Base-by-base conservation (phyloP, 2,329 filamentous ascomycete species). In the Ceratocystis albifundus region DNA sequence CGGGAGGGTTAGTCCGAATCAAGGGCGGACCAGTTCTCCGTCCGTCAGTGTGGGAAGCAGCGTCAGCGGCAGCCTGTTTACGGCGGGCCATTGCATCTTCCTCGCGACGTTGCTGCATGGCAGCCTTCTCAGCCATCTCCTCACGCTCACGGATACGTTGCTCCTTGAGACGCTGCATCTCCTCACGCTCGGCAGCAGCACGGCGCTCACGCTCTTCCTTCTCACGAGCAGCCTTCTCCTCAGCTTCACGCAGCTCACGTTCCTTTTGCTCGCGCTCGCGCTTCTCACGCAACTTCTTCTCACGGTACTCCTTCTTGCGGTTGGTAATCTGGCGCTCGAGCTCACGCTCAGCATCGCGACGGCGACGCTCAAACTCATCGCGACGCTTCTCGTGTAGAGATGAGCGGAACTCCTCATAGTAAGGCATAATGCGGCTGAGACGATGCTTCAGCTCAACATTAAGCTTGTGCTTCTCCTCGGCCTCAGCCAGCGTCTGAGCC, bases 331-430 rank as follows among this genome's bases (percentile, higher is more conserved):
- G 90, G 77, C 88, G 88, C 80, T 97, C 89, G 67, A 97, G 84
- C 75, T 99, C 94, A 70, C 88, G 86, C 80, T 97, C 91, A 41
- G 94, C 94, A 73, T 90, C 87, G 75, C 88, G 91, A 74, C 89
- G 89, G 70, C 92, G 89, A 80, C 89, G 93, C 82, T 97, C 94
- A 71, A 97, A 99, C 77, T 97, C 91, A 72, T 96, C 89, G 74
- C 90, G 90, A 71, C 93, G 89, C 74, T 90, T 88, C 76, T 94
- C 88, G 69, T 89, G 89, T 65, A 99, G 85, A 61, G 87, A 86
- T 70, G 87, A 81, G 73, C 89, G 86, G 84, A 96, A 97, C 8
- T 79, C 78, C 75, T 94, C 90, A 78, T 96, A 99, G 65, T 82
- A 77, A n/a, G 87, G 83, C 70, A 97, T 88, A 65, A 99, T 83